Base-by-base conservation (phyloP, 768 basidiomycete species). In the Collybia nuda region DNA sequence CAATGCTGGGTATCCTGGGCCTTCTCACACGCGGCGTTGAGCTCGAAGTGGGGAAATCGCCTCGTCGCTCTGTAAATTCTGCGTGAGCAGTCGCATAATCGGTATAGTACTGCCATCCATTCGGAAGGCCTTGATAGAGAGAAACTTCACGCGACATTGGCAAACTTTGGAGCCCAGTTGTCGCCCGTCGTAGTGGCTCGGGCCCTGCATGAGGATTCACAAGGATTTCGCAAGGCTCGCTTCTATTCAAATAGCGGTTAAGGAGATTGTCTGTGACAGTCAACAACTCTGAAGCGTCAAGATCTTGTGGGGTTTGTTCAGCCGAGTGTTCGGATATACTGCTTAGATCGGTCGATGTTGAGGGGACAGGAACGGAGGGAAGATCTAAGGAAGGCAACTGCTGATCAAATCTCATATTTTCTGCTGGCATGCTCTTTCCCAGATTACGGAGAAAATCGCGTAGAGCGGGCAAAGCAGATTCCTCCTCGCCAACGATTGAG, bases 81-180 rank as follows among this genome's bases (percentile, higher is more conserved):
- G 68, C 63, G 50, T 72, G 61, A 3, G 72, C 73, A 38, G 65
- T 60, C 21, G 63, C 58, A 42, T 71, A 74, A 51, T 70, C 67
- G 26, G 56, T 56, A 50, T 69, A 64, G 56, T 67, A 74, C 49
- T 77, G 77, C 77, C 76, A 77, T 21, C 75, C 77, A 47, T 75
- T 74, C 2, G 75, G 77, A 28, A 77, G 65, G 15, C 77, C 76
- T 46, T 70, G 67, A 60, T 71, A 77, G 6, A 79, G 63, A 23
- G 77, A 75, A 23, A 77, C 74, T 53, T 77, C 75, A 23, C 76
- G 73, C 52, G 68, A 61, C 75, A 79, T 76, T 15, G 71, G 64
- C 21, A 56, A 59, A 45, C 62, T 59, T 9, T 56, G 56, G 18
- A 61, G 42, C 7, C 52, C 52, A 37, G 44, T 28, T 5, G 6